Percentiles rank a stretch among this genome's conserved stretches.
These are phyloP conservation scores for Dorcoceras hygrometricum DNA, from an alignment of 257 asterid genomes.

Conservation along the genomic window DNA sequence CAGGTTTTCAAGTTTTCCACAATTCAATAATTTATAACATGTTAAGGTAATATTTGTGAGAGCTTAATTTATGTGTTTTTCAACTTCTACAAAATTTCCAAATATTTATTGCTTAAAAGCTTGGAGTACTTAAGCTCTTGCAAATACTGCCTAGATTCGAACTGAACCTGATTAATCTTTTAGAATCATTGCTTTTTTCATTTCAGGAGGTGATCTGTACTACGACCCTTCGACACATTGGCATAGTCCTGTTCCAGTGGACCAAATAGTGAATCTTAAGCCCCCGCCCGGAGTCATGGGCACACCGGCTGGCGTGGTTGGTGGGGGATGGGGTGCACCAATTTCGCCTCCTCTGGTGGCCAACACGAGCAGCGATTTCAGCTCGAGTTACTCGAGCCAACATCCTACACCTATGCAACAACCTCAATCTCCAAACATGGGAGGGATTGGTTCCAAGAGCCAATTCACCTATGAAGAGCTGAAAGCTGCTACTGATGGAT, in stretches of 20 bases:
- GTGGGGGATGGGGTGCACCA: constrained; percentile 32
- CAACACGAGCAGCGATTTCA: constrained; percentile 40
- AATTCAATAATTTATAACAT: no score
- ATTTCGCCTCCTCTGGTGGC: constrained; percentile 20
- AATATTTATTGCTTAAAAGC: no score
- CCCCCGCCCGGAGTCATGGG: constrained; percentile 51
- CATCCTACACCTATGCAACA: constrained; percentile 25
- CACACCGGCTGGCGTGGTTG: constrained; percentile 22
- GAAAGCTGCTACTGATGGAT: constrained; percentile 60
- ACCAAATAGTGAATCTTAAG: constrained; percentile 31
- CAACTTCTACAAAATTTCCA: no score
- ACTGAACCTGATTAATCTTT: background rate
- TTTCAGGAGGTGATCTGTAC: constrained; percentile 37
- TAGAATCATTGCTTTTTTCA: background rate
- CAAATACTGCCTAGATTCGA: no score
- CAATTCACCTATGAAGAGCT: constrained; percentile 70
- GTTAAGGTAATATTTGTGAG: no score
- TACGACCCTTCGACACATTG: constrained; percentile 27
- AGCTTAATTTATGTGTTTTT: no score
- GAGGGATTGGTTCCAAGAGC: constrained; percentile 41
- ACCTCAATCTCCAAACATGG: constrained; percentile 38
- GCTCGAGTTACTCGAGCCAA: constrained; percentile 35
- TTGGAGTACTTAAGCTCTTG: no score
- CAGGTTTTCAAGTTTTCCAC: constrained; percentile 25
- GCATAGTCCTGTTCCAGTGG: constrained; percentile 21